Base-by-base conservation (phyloP, 169 alveolate species). In the Sarcocystis neurona region DNA sequence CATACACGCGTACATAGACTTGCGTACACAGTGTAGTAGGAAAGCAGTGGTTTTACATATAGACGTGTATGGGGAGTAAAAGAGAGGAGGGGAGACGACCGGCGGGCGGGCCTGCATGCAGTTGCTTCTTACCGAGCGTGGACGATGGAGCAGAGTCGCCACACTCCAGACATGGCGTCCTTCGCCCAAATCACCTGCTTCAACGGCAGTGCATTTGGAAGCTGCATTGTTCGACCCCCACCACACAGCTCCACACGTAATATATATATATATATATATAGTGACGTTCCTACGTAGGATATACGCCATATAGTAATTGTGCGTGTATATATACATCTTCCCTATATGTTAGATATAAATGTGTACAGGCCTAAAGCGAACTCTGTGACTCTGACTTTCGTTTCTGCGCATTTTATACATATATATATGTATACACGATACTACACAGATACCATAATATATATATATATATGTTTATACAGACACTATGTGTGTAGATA, bases 151-250 rank as follows among this genome's bases (percentile, higher is more conserved):
- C 89, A 75, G 34, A 75, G 89, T 32, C 87, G 72, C 92, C 92
- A 89, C 66, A 10, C 48, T 6, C 32, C 68, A 0, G 85, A 41
- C 20, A 77, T 60, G 3, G 87, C 63, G 39, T 89, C 92, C 15
- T 58, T 46, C 20, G 92, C 92, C 92, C 92, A 89, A 15, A 89
- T 48, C 46, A 89, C 87, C 39, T 85, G 89, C 89, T 89, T 89
- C 75, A 85, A 89, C 79, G 92, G 87, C 53, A 89, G 89, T 15
- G 92, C 92, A 85, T 89, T 89, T 5, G 92, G 92, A 41, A 89
- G 79, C 92, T 89, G 87, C 58, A 47, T 15, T 5, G 44, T n/a
- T n/a, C n/a, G n/a, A n/a, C n/a, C n/a, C n/a, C n/a, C 44, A n/a
- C 27, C 10, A 10, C 44, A n/a, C 27, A n/a, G 43, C 43, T 1